phyloP scores from a whole-genome alignment of 495 filamentous ascomycete genomes.

The Xylaria curta region DNA sequence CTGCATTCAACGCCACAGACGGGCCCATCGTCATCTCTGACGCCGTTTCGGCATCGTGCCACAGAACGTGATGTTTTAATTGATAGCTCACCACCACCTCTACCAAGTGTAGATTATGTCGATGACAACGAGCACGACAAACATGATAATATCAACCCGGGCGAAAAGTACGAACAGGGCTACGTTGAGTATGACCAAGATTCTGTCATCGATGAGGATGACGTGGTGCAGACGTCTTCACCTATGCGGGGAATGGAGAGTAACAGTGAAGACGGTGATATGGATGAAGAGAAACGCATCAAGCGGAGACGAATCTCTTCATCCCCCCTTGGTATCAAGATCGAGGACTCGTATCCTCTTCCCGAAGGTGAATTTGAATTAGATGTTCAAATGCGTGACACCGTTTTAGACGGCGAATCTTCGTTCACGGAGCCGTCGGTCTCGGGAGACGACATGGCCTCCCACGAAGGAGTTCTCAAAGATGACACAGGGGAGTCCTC shows the following conservation, averaged over 20 bases:
- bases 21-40: conserved; percentile 34
- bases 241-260: conserved; percentile 20
- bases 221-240: conserved; percentile 38
- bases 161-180: conserved; percentile 30
- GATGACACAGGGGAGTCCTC: background rate
- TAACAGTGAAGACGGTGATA: conserved; percentile 25
- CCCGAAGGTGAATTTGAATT: background rate
- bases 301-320: conserved; percentile 42
- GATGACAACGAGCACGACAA: background rate
- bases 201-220: conserved; percentile 22
- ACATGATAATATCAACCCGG: background rate
- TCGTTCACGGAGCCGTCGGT: conserved; percentile 15
- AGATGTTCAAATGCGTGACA: conserved; percentile 19
- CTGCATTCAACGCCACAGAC: conserved; percentile 36
- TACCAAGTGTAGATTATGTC: background rate
- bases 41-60: conserved; percentile 32
- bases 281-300: conserved; percentile 22
- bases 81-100: conserved; percentile 36
- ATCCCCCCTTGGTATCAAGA: conserved; percentile 24
- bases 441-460: conserved; percentile 11
- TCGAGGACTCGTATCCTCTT: conserved; percentile 1
- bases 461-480: conserved; percentile 1
- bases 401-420: conserved; percentile 20
- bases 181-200: conserved; percentile 32
- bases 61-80: conserved; percentile 31